phyloP scores from a whole-genome alignment of 768 basidiomycete species.

The Clavulina sp. region DNA sequence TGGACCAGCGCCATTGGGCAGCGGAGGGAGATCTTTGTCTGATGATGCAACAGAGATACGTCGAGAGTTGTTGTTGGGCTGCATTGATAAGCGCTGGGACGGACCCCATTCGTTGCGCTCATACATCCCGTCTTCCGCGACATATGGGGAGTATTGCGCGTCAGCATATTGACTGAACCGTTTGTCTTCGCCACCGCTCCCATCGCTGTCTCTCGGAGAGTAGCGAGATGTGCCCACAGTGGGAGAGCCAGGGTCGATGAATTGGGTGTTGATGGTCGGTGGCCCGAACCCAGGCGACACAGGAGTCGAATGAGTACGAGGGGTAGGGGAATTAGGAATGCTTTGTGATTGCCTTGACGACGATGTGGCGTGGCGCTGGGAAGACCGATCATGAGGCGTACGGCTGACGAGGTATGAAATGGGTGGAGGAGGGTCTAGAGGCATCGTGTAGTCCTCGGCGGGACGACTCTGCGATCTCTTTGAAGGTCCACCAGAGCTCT shows the following conservation, averaged over 20 bases:
- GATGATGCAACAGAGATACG: too few relatives aligned
- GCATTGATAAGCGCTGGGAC: too few relatives aligned
- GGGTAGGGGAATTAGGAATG: too few relatives aligned
- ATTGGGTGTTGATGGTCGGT: slow-evolving; percentile 5
- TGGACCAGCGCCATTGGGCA: slow-evolving; percentile 32
- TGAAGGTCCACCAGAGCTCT: slow-evolving; percentile 10
- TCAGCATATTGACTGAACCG: slow-evolving; percentile 56
- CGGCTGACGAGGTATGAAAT: slow-evolving; percentile 62
- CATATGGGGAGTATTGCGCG: slow-evolving; percentile 43
- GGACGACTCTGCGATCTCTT: slow-evolving; percentile 18
- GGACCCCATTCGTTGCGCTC: background rate
- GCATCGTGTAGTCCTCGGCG: slow-evolving; percentile 44
- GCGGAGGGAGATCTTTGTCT: slow-evolving; percentile 53
- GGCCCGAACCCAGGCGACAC: background rate
- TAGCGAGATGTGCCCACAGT: slow-evolving; percentile 5
- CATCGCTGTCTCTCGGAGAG: slow-evolving; percentile 16
- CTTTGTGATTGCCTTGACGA: background rate
- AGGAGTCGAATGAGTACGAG: background rate
- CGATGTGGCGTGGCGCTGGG: background rate
- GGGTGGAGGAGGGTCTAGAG: slow-evolving; percentile 79
- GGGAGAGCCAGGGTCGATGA: background rate
- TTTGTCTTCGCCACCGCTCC: slow-evolving; percentile 61
- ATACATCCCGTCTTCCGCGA: slow-evolving; percentile 3
- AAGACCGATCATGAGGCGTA: slow-evolving; percentile 24
- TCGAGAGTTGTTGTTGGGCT: too few relatives aligned